A percentile compares a stretch with the other conserved stretches of the same genome.
Evolutionary conservation across 192 early-diverging fungal genomes (phyloP).

Genomic region (Coemansia reversa): DNA sequence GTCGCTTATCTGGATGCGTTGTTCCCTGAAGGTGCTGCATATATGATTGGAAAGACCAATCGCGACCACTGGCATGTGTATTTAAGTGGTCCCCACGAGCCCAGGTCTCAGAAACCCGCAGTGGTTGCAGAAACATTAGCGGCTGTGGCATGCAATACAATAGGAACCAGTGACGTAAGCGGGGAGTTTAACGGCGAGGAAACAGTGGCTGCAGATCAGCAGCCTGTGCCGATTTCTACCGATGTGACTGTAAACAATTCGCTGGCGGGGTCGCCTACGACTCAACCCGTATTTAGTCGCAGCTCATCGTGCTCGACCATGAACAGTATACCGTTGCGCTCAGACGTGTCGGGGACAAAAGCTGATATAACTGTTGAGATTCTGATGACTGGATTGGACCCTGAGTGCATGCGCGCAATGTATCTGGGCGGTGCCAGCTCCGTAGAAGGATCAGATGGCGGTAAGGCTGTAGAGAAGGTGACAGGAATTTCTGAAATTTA

Average conservation of each 20-base stretch:
- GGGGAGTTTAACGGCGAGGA: not conserved
- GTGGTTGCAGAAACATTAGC: not conserved
- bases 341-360: not conserved
- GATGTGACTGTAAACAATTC: slow-evolving; percentile 39
- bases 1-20: slow-evolving; percentile 69
- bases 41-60: slow-evolving; percentile 91
- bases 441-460: slow-evolving; percentile 61
- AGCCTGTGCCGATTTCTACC: not conserved
- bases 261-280: slow-evolving; percentile 24
- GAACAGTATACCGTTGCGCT: slow-evolving; percentile 6
- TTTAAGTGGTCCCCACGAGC: slow-evolving; percentile 67
- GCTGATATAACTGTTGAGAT: slow-evolving; percentile 92
- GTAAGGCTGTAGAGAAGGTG: slow-evolving; percentile 65
- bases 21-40: slow-evolving; percentile 76
- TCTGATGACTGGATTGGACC: slow-evolving; percentile 90
- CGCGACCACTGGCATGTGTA: slow-evolving; percentile 97
- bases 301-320: slow-evolving; percentile 47
- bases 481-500: slow-evolving; percentile 83
- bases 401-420: slow-evolving; percentile 75
- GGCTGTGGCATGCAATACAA: not conserved
- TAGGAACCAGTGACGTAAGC: no score
- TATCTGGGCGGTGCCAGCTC: slow-evolving; percentile 62
- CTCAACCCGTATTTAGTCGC: slow-evolving; percentile 33
- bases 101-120: not conserved
- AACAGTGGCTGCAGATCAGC: not conserved